Percentiles rank a stretch among this genome's conserved stretches.
Conservation (phyloP, 176 grass and related monocot genomes). For the Oryza punctata region DNA sequence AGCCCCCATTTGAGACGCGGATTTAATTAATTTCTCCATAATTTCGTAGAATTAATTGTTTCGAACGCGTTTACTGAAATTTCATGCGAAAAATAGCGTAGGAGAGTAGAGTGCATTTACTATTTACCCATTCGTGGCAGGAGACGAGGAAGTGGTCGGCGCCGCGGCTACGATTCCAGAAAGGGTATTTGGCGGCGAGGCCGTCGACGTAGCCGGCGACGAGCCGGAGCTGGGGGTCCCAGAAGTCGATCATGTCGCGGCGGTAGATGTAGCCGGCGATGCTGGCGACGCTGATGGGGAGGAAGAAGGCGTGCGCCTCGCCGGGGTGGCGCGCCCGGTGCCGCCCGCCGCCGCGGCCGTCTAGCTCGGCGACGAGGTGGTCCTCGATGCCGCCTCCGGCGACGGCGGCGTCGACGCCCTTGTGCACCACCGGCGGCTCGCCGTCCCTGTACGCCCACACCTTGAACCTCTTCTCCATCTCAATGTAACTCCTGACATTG, state of each 20-base stretch:
- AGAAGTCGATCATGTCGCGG: constrained; percentile 40
- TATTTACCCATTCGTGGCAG: constrained; percentile 50
- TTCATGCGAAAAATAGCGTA: too few species aligned
- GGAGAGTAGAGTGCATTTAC: too few species aligned
- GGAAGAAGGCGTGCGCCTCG: constrained; percentile 55
- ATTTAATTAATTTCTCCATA: too few species aligned
- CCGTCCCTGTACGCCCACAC: constrained; percentile 51
- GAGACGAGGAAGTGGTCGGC: constrained; percentile 52
- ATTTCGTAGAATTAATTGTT: too few species aligned
- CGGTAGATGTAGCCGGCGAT: constrained; percentile 43
- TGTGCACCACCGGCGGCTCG: constrained; percentile 34
- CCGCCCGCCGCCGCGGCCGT: not conserved
- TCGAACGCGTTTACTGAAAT: too few species aligned
- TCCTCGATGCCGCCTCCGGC: constrained; percentile 33
- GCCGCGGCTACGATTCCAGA: constrained; percentile 43
- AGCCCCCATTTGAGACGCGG: too few species aligned
- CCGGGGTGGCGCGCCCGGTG: constrained; percentile 32
- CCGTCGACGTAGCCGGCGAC: constrained; percentile 46
- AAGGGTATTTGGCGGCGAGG: constrained; percentile 38
- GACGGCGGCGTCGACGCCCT: not conserved
- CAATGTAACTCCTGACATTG: constrained; percentile 43
- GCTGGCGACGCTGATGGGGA: constrained; percentile 44
- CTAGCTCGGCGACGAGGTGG: constrained; percentile 38
- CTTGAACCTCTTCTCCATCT: constrained; percentile 55
- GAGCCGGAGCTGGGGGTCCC: constrained; percentile 35